Conservation (phyloP, 768 basidiomycete species). For the Epithele typhae region DNA sequence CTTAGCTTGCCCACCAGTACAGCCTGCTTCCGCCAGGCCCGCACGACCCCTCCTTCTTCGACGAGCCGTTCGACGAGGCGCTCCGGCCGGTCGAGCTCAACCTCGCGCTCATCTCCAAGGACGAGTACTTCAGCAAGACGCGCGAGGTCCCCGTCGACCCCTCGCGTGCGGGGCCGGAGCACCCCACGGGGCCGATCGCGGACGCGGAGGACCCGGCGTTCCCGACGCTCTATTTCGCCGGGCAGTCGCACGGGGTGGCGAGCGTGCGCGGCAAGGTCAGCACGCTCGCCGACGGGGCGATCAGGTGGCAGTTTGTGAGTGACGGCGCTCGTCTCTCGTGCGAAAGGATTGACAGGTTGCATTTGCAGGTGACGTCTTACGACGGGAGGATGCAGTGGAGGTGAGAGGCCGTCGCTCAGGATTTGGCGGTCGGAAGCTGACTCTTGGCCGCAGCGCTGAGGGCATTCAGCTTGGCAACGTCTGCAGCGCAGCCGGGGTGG, state of each 20-base stretch:
- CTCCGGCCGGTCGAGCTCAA: conserved; percentile 58
- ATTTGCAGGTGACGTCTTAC: conserved; percentile 47
- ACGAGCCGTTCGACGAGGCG: conserved; percentile 57
- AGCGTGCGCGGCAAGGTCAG: conserved; percentile 30
- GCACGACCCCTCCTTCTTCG: conserved; percentile 38
- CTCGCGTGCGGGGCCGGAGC: conserved; percentile 1
- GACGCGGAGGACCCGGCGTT: conserved; percentile 18
- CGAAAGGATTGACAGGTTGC: neutral
- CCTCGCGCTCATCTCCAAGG: conserved; percentile 37
- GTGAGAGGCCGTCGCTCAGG: conserved; percentile 29
- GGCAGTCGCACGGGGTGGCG: conserved; percentile 25
- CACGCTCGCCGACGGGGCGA: conserved; percentile 28
- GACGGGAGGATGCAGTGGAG: conserved; percentile 55
- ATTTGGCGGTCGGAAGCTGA: neutral
- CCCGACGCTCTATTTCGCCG: conserved; percentile 28
- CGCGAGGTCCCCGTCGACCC: conserved; percentile 10
- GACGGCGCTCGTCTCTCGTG: neutral
- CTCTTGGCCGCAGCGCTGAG: conserved; percentile 43
- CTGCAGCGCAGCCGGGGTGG: conserved; percentile 61
- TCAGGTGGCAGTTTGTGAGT: conserved; percentile 51
- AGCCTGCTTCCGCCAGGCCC: conserved; percentile 13
- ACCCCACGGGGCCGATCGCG: conserved; percentile 3
- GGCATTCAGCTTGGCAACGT: conserved; percentile 64
- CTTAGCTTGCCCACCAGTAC: conserved; percentile 10
- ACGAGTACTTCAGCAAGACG: conserved; percentile 18